A percentile compares a stretch with the other conserved stretches of the same genome.
Conservation (phyloP, 108 stramenopile genomes). For the Parmales sp. region DNA sequence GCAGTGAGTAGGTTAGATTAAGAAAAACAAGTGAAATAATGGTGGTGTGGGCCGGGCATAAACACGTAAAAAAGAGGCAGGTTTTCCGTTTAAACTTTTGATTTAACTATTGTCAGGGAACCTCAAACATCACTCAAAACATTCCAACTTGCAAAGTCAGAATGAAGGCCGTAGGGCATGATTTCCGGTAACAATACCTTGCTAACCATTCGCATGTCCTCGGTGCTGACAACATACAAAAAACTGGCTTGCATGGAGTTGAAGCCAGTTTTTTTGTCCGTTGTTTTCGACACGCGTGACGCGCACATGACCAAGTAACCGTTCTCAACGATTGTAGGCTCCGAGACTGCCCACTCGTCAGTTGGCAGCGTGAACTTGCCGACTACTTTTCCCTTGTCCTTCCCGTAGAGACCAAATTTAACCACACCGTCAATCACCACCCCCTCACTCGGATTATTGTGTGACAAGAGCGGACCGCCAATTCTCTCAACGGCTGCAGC, state of each 20-base stretch:
- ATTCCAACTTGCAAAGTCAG: slow-evolving; percentile 13
- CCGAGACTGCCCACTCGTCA: slow-evolving; percentile 22
- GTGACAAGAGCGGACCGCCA: slow-evolving; percentile 24
- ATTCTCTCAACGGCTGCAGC: slow-evolving; percentile 9
- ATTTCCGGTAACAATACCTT: slow-evolving; percentile 18
- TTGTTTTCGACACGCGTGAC: not conserved
- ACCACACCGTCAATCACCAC: slow-evolving; percentile 27
- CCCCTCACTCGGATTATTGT: slow-evolving; percentile 18
- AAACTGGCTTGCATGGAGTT: slow-evolving; percentile 10
- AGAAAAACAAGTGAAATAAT: no score
- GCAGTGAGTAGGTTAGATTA: no score
- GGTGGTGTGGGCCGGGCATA: no score
- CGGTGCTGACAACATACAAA: slow-evolving; percentile 28
- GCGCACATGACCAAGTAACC: not conserved
- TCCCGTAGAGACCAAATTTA: slow-evolving; percentile 24
- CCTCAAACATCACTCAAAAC: no score
- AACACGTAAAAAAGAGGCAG: no score
- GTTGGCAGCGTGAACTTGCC: slow-evolving; percentile 14
- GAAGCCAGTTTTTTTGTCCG: slow-evolving; percentile 3
- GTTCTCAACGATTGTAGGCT: slow-evolving; percentile 33
- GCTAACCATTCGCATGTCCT: slow-evolving; percentile 16
- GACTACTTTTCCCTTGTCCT: slow-evolving; percentile 22
- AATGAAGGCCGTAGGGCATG: slow-evolving; percentile 33
- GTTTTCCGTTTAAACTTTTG: no score
- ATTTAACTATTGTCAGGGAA: no score